Evolutionary conservation across 345 rosid species (phyloP).

Genomic region (Sonneratia alba): DNA sequence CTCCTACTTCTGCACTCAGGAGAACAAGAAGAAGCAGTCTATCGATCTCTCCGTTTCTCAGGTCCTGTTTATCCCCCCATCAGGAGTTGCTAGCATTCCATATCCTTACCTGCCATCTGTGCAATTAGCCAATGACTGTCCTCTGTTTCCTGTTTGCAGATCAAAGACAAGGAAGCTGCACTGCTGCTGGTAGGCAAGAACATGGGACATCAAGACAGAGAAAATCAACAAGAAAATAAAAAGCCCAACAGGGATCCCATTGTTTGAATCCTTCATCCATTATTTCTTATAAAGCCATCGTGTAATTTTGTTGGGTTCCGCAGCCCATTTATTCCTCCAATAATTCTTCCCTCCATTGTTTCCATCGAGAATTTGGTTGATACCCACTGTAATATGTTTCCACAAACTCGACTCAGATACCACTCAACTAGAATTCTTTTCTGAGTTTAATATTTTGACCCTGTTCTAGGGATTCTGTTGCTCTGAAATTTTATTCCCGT

Average conservation of each 20-base stretch:
- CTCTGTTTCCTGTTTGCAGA: constrained; percentile 21
- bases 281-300: not conserved
- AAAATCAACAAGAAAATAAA: constrained; percentile 54
- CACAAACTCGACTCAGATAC: not conserved
- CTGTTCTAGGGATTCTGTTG: not conserved
- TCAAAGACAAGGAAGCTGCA: constrained; percentile 72
- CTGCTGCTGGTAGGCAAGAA: constrained; percentile 35
- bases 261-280: constrained; percentile 26
- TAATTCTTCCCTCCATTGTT: constrained; percentile 2
- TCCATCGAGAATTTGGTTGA: not conserved
- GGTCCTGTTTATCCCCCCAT: constrained; percentile 21
- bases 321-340: constrained; percentile 1
- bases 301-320: not conserved
- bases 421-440: not conserved
- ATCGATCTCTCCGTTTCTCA: constrained; percentile 47
- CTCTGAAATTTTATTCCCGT: not conserved
- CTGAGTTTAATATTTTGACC: not conserved
- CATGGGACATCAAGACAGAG: constrained; percentile 45
- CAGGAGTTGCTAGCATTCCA: not conserved
- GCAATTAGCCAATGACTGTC: not conserved
- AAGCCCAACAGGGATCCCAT: constrained; percentile 56
- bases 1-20: constrained; percentile 79
- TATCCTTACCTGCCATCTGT: not conserved
- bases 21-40: constrained; percentile 66
- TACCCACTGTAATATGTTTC: constrained; percentile 1